phyloP scores from a whole-genome alignment of 148 eudicot species.

The Rhododendron molle region DNA sequence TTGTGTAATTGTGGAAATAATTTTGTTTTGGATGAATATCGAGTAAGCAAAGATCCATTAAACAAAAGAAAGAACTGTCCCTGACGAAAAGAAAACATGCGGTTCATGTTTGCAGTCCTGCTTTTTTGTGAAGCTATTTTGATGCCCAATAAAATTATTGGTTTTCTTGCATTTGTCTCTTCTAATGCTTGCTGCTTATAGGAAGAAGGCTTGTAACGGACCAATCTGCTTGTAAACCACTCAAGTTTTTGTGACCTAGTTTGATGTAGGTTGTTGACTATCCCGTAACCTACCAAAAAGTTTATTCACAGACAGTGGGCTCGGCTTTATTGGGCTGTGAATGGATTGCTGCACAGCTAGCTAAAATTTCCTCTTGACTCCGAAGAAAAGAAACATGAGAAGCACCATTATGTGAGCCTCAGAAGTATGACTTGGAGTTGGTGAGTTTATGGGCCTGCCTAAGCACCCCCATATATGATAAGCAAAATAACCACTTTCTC shows the following conservation, averaged over 20 bases:
- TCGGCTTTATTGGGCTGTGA: neutral
- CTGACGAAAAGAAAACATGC: neutral
- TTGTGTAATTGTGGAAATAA: neutral
- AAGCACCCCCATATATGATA: neutral
- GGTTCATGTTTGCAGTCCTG: neutral
- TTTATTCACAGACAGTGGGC: neutral
- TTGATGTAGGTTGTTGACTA: neutral
- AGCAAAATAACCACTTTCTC: neutral
- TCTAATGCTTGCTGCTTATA: neutral
- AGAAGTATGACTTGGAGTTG: neutral
- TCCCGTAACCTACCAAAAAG: neutral
- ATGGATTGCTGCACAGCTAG: neutral
- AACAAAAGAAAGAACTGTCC: neutral
- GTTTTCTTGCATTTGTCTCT: neutral
- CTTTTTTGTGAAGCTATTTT: neutral
- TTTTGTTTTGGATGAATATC: neutral
- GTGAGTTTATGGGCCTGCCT: neutral
- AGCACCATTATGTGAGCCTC: neutral
- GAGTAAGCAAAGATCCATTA: neutral
- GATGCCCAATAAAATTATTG: neutral
- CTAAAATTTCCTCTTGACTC: neutral
- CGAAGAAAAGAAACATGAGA: neutral
- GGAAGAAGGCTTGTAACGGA: neutral
- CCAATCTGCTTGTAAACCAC: neutral
- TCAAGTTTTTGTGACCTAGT: neutral